phyloP scores from a whole-genome alignment of 2,329 filamentous ascomycete species.

The Fusarium marasasianum region DNA sequence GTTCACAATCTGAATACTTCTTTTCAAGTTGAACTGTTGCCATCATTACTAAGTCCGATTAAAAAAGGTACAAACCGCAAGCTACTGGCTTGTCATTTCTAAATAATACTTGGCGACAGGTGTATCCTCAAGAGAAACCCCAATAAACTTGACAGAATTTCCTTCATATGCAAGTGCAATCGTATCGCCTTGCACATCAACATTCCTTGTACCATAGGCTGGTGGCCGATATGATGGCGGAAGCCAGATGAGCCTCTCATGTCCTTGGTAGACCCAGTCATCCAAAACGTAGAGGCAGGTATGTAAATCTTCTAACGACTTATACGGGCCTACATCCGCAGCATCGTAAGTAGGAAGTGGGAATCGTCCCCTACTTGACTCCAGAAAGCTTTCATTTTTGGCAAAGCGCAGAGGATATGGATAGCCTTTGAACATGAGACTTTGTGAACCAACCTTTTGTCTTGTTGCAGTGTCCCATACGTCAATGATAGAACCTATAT shows the following conservation, averaged over 20 bases:
- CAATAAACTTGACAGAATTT: accelerated
- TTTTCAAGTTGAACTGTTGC: too few relatives aligned
- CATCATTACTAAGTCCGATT: too few relatives aligned
- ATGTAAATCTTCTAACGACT: accelerated
- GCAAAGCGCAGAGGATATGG: accelerated
- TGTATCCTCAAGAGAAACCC: accelerated
- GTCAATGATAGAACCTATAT: too few relatives aligned
- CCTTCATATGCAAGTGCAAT: background rate
- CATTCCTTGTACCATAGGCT: too few relatives aligned
- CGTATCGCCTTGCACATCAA: accelerated
- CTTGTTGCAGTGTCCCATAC: too few relatives aligned
- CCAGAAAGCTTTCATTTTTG: accelerated
- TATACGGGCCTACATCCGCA: accelerated
- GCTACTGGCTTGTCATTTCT: too few relatives aligned
- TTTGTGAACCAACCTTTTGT: accelerated
- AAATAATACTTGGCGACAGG: background rate
- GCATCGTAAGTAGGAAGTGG: too few relatives aligned
- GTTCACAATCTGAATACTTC: too few relatives aligned
- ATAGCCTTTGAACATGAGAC: accelerated
- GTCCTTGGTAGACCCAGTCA: background rate
- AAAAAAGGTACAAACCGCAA: too few relatives aligned
- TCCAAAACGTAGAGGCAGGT: background rate
- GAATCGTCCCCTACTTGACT: accelerated
- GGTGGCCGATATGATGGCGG: background rate
- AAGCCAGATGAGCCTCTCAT: background rate